These are phyloP conservation scores for Xylaria venustula DNA, from an alignment of 495 filamentous ascomycete genomes.

Conservation along the genomic window DNA sequence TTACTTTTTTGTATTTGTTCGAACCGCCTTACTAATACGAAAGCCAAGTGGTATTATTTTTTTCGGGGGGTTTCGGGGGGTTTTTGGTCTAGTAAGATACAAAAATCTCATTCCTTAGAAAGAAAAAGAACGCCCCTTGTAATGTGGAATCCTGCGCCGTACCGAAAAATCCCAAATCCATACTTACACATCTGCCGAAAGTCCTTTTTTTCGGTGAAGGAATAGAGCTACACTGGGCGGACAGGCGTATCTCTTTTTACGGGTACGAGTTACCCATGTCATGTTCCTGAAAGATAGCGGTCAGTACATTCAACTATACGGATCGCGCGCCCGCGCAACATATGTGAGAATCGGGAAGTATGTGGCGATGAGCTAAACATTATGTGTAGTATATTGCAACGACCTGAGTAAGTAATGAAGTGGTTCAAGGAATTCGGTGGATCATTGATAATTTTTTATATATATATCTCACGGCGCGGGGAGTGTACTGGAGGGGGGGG, in stretches of 20 bases:
- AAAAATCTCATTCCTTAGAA: background rate
- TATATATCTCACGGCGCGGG: background rate
- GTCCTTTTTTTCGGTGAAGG: too few relatives aligned
- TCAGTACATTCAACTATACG: background rate
- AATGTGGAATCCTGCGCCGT: background rate
- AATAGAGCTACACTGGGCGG: too few relatives aligned
- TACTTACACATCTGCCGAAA: background rate
- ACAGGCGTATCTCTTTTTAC: slow-evolving; percentile 15
- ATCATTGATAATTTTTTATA: too few relatives aligned
- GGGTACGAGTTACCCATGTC: slow-evolving; percentile 70
- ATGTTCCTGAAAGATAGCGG: slow-evolving; percentile 60
- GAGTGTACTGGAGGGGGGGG: background rate
- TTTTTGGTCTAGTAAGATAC: background rate
- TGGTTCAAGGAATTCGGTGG: background rate
- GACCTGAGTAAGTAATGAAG: background rate
- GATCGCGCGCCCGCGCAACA: background rate
- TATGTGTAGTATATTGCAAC: background rate
- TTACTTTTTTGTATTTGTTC: too few relatives aligned
- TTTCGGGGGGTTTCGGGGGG: too few relatives aligned
- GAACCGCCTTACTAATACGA: too few relatives aligned
- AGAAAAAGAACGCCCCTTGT: background rate
- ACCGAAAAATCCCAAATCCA: background rate
- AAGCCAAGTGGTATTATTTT: too few relatives aligned
- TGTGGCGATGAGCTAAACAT: slow-evolving; percentile 10
- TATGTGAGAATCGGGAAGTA: slow-evolving; percentile 12